phyloP scores from a whole-genome alignment of 306 rosid genomes.

The Senna siamea region DNA sequence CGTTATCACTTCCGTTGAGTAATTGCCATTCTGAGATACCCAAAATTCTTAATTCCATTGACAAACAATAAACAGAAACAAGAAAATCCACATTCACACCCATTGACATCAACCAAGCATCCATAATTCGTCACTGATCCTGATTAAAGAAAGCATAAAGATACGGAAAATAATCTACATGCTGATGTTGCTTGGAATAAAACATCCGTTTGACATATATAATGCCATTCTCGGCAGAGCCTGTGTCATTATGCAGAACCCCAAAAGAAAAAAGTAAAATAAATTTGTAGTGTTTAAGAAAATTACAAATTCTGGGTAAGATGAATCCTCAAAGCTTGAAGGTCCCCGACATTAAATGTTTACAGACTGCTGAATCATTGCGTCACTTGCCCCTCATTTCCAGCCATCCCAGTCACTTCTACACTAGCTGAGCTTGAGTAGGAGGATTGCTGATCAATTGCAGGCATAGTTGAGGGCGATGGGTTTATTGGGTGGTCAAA shows the following conservation, averaged over 20 bases:
- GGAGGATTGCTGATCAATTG: conserved; percentile 50
- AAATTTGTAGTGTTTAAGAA: conserved; percentile 41
- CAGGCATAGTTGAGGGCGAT: conserved; percentile 44
- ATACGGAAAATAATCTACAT: conserved; percentile 33
- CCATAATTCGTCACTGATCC: conserved; percentile 22
- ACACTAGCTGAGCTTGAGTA: conserved; percentile 44
- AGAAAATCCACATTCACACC: conserved; percentile 32
- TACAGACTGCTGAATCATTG: conserved; percentile 50
- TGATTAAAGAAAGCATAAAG: background rate
- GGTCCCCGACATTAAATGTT: conserved; percentile 38
- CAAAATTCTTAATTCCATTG: no score
- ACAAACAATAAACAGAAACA: conserved; percentile 20
- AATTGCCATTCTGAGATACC: no score
- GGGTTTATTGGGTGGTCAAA: conserved; percentile 66
- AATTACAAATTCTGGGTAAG: conserved; percentile 45
- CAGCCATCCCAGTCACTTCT: conserved; percentile 53
- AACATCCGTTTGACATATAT: conserved; percentile 31
- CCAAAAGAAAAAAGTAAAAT: conserved; percentile 28
- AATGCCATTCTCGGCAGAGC: conserved; percentile 52
- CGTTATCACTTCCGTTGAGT: no score
- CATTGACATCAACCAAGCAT: conserved; percentile 6
- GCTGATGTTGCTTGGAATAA: conserved; percentile 39
- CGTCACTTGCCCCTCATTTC: conserved; percentile 53
- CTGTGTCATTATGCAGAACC: conserved; percentile 43
- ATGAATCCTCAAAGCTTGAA: conserved; percentile 46